phyloP scores from a whole-genome alignment of 345 rosid genomes.

The Psidium friedrichsthalianum region DNA sequence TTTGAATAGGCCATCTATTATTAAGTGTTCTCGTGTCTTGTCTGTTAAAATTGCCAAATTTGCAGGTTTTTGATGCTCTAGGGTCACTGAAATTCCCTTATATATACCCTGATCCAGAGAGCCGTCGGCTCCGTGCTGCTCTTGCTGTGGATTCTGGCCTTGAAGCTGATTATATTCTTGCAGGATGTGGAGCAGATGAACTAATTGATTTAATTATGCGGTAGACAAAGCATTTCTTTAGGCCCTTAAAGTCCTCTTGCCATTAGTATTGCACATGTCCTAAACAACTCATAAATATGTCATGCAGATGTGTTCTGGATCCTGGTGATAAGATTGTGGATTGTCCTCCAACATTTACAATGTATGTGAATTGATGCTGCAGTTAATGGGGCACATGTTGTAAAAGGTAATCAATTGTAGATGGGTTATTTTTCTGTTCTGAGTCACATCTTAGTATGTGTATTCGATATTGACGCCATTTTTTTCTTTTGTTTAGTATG shows the following conservation, averaged over 20 bases:
- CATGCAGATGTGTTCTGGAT: conserved; percentile 73
- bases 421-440: background rate
- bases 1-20: background rate
- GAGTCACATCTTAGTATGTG: background rate
- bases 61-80: conserved; percentile 85
- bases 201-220: conserved; percentile 95
- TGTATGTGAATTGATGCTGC: conserved; percentile 98
- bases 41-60: conserved; percentile 20
- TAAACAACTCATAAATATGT: background rate
- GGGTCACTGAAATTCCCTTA: conserved; percentile 84
- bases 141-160: conserved; percentile 85
- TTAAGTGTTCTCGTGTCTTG: conserved; percentile 1
- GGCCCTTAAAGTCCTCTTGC: background rate
- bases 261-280: background rate
- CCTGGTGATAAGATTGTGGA: conserved; percentile 94
- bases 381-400: conserved; percentile 70
- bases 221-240: conserved; percentile 22
- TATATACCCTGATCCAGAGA: conserved; percentile 87
- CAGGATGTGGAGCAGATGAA: conserved; percentile 95
- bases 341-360: conserved; percentile 97
- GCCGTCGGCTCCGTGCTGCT: conserved; percentile 66
- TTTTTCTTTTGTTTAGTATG: background rate
- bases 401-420: conserved; percentile 46
- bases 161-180: conserved; percentile 80
- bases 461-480: background rate